Evolutionary conservation across 2,329 filamentous ascomycete species (phyloP).

Genomic region (Endocalyx cinctus): DNA sequence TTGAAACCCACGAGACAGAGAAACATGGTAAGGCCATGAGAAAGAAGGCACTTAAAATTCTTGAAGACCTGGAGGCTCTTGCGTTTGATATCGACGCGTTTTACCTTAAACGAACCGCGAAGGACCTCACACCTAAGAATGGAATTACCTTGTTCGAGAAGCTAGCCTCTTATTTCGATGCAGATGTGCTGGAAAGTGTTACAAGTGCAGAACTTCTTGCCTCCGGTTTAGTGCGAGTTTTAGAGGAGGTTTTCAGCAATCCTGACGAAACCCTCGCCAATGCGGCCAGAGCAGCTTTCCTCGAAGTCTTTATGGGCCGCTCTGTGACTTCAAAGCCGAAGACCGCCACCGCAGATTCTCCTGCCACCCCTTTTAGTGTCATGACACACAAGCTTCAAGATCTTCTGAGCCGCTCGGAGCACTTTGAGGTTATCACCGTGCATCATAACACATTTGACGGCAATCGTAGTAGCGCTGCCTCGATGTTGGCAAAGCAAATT

Average conservation of each 20-base stretch:
- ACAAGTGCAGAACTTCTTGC: slow-evolving; percentile 92
- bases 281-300: slow-evolving; percentile 74
- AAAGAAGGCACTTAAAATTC: slow-evolving; percentile 71
- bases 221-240: slow-evolving; percentile 79
- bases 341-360: slow-evolving; percentile 61
- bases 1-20: slow-evolving; percentile 77
- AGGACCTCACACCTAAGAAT: slow-evolving; percentile 39
- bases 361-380: slow-evolving; percentile 81
- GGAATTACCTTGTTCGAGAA: slow-evolving; percentile 67
- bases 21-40: slow-evolving; percentile 68
- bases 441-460: slow-evolving; percentile 89
- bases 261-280: slow-evolving; percentile 56
- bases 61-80: slow-evolving; percentile 67
- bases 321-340: slow-evolving; percentile 61
- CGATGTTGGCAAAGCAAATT: slow-evolving; percentile 95
- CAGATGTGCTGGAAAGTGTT: slow-evolving; percentile 84
- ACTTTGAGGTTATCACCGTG: slow-evolving; percentile 96
- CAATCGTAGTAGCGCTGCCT: slow-evolving; percentile 83
- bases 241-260: slow-evolving; percentile 78
- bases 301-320: slow-evolving; percentile 87
- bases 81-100: slow-evolving; percentile 67
- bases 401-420: slow-evolving; percentile 89
- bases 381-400: slow-evolving; percentile 94
- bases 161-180: slow-evolving; percentile 80
- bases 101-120: slow-evolving; percentile 55